Evolutionary conservation across 176 grass and related monocot genomes (phyloP), one percentile per base, ranked within the genome.

Genomic region (Musa schizocarpa): DNA sequence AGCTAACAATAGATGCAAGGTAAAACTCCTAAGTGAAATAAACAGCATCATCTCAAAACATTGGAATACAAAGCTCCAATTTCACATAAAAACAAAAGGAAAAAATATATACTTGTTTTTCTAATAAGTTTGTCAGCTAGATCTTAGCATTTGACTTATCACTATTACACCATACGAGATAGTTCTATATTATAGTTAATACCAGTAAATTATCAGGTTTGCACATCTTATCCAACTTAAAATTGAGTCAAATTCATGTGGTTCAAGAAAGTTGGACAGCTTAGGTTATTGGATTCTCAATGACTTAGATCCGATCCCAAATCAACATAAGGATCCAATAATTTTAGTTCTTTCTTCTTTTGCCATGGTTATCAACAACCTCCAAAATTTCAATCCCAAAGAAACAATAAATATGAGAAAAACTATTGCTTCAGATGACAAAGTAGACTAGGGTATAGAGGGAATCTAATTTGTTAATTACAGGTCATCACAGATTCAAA

Each of bases 401-500:
- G 8, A 43, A 43, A 68, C 17, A 24, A 10, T 1, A n/a, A 27
- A 27, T 27, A 27, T 27, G 26, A 9, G 43, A n/a, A 70, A 70
- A 51, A 19, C 25, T 48, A 69, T 19, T 9, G 9, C 16, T 70
- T 8, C 68, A 70, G 43, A 70, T 70, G 8, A 14, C 16, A 50
- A 27, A 56, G 11, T 34, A 20, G 13, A 64, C n/a, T 13, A 3
- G 13, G 1, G 11, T 63, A 52, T 10, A 68, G 65, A 68, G 25
- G 29, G 3, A 1, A 13, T 2, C 16, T 58, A 14, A 17, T 3
- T 58, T 58, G 55, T 12, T 58, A 62, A 14, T 62, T 62, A n/a
- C 1, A 14, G 11, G 55, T 69, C 24, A 73, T 78, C 53, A 53
- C 76, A 75, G 52, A 34, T 77, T 12, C 62, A 14, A 58, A 69